A percentile compares a stretch with the other conserved stretches of the same genome.
These are phyloP conservation scores for Lasiodiplodia hormozganensis DNA, from an alignment of 2,329 filamentous ascomycete species.

Conservation along the genomic window DNA sequence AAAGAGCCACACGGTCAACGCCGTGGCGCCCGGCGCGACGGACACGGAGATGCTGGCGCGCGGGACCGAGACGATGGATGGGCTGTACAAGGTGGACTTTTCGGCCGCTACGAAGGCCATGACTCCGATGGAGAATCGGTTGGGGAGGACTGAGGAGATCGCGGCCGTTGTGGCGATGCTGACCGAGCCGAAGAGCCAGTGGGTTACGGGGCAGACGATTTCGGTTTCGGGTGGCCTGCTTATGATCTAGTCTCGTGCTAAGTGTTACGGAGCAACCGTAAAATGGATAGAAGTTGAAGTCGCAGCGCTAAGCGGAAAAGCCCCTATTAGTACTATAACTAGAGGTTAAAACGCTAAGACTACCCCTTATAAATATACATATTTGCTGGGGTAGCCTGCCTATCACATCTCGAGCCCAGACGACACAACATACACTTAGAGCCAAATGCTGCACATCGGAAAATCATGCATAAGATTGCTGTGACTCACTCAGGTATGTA, in stretches of 20 bases:
- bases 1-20: conserved; percentile 66
- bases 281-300: no score
- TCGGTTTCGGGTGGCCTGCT: conserved; percentile 44
- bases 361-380: no score
- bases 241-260: neutral
- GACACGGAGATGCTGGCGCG: conserved; percentile 62
- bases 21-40: conserved; percentile 66
- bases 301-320: no score
- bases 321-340: no score
- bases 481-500: no score
- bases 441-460: no score
- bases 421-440: no score
- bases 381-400: no score
- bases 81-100: conserved; percentile 51
- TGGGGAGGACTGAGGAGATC: conserved; percentile 62
- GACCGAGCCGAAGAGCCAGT: conserved; percentile 53
- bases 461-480: no score
- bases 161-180: conserved; percentile 64
- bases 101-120: conserved; percentile 47
- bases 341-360: no score
- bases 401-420: no score
- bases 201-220: conserved; percentile 61
- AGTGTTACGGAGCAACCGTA: no score
- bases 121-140: neutral
- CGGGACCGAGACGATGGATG: conserved; percentile 53